Conservation (phyloP, 306 rosid species). For the Rubus parviflorus region DNA sequence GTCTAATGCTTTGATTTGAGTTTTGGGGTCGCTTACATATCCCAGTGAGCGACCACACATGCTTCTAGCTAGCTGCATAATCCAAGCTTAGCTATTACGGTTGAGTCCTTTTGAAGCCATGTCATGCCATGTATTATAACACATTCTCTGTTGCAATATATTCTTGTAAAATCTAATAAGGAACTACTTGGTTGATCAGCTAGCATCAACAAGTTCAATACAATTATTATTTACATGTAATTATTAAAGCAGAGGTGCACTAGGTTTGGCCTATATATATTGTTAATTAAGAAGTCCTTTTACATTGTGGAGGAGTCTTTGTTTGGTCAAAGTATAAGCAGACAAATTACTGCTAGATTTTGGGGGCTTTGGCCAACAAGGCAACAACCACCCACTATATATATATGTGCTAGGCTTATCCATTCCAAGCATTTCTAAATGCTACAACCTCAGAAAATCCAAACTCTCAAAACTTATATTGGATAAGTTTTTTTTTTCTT, state of each 20-base stretch:
- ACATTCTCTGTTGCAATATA: conserved; percentile 1
- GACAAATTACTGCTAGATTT: not conserved
- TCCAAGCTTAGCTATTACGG: not conserved
- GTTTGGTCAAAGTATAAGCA: not conserved
- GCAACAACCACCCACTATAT: not conserved
- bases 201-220: not conserved
- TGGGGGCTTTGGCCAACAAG: not conserved
- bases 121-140: not conserved
- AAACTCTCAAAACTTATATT: too few relatives aligned
- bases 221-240: not conserved
- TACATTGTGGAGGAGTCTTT: not conserved
- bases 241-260: not conserved
- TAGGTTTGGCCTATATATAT: not conserved
- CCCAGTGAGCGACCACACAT: conserved; percentile 17
- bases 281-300: not conserved
- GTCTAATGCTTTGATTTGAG: conserved; percentile 13
- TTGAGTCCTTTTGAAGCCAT: conserved; percentile 2
- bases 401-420: not conserved
- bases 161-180: too few relatives aligned
- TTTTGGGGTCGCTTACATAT: not conserved
- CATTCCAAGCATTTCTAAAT: too few relatives aligned
- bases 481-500: too few relatives aligned
- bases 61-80: not conserved
- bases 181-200: not conserved
- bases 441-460: too few relatives aligned